phyloP scores from a whole-genome alignment of 306 rosid species.

The Quercus berberidifolia region DNA sequence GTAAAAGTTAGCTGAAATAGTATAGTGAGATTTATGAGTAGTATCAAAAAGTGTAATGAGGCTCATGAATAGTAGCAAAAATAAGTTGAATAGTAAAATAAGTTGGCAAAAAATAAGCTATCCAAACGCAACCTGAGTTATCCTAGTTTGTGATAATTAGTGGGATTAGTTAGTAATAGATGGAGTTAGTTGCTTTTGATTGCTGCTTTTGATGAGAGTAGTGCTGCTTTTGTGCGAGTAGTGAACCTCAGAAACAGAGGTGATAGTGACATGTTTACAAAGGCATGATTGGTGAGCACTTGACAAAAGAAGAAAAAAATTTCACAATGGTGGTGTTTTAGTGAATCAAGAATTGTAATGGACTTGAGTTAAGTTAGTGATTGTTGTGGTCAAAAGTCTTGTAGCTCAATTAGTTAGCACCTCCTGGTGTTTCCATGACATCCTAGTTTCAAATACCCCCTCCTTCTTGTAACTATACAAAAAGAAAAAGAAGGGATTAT shows the following conservation, averaged over 20 bases:
- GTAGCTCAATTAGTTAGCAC: no score
- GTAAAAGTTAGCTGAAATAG: no score
- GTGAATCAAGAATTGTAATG: background rate
- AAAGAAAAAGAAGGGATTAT: background rate
- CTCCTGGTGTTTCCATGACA: no score
- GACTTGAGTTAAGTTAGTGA: background rate
- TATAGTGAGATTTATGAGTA: no score
- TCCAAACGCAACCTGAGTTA: background rate
- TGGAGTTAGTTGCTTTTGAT: background rate
- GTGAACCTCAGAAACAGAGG: background rate
- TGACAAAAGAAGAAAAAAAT: no score
- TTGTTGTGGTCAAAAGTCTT: background rate
- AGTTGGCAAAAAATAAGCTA: no score
- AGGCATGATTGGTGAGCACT: background rate
- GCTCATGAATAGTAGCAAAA: no score
- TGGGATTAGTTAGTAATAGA: slow-evolving; percentile 1
- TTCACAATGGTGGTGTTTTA: background rate
- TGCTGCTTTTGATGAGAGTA: background rate
- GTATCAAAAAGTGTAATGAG: no score
- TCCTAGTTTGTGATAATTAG: background rate
- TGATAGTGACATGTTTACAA: background rate
- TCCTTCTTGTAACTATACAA: no score
- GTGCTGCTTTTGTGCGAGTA: background rate
- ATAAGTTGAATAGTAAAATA: no score
- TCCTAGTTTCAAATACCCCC: no score